phyloP scores from a whole-genome alignment of 768 basidiomycete species.

The Sistotremastrum niveocremeum region DNA sequence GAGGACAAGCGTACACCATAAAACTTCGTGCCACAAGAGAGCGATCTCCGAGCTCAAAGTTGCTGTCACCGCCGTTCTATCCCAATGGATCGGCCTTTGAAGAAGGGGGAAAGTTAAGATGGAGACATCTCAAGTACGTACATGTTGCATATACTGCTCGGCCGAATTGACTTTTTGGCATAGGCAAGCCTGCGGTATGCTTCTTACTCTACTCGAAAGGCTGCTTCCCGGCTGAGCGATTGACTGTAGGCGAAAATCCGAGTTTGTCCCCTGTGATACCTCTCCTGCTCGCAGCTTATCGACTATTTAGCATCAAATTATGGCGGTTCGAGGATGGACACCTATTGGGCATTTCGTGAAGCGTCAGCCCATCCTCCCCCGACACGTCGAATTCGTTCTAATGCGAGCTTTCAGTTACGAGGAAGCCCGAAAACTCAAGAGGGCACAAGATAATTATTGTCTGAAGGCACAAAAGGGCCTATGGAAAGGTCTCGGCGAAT shows the following conservation, averaged over 20 bases:
- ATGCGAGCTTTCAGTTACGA: constrained; percentile 15
- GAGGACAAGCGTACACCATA: constrained; percentile 78
- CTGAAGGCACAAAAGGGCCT: constrained; percentile 10
- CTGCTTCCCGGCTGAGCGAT: neutral
- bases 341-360: constrained; percentile 59
- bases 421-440: constrained; percentile 22
- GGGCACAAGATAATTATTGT: constrained; percentile 23
- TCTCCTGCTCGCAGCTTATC: no score
- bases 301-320: constrained; percentile 5
- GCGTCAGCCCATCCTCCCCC: constrained; percentile 16
- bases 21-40: constrained; percentile 72
- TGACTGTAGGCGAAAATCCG: no score
- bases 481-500: constrained; percentile 8
- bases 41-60: constrained; percentile 65
- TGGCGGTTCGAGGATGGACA: constrained; percentile 47
- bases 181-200: constrained; percentile 25
- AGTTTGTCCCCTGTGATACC: neutral
- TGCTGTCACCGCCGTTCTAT: constrained; percentile 68
- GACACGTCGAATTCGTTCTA: no score
- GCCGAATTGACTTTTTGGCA: neutral
- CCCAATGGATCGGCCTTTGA: constrained; percentile 34
- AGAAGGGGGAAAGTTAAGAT: constrained; percentile 33
- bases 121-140: constrained; percentile 67
- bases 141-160: constrained; percentile 2
- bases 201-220: neutral